Percentiles rank a stretch among this genome's conserved stretches.
These are phyloP conservation scores for Cyanidiococcus yangmingshanensis DNA, from an alignment of 23 red algal genomes.

Conservation along the genomic window DNA sequence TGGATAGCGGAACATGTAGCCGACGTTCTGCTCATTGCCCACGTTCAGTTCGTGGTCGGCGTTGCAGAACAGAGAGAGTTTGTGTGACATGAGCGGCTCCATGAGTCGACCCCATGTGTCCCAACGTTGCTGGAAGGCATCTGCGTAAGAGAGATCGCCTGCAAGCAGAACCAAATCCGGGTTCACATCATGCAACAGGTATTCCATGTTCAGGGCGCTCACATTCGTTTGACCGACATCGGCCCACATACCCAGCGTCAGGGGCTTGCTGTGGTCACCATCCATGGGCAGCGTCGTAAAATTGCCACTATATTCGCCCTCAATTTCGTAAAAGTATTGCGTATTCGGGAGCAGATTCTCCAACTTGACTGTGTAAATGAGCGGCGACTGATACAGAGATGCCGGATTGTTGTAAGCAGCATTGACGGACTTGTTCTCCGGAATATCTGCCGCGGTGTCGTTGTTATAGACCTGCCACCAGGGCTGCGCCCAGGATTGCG, in stretches of 20 bases:
- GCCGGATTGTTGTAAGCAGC: slow-evolving; percentile 15
- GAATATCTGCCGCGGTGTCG: slow-evolving; percentile 17
- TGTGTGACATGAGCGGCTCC: slow-evolving; percentile 12
- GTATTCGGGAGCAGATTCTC: slow-evolving; percentile 18
- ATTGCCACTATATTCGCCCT: not conserved
- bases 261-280: not conserved
- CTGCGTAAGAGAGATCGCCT: slow-evolving; percentile 1
- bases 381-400: slow-evolving; percentile 15
- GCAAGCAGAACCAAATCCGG: slow-evolving; percentile 10
- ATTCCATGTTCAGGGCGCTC: slow-evolving; percentile 20
- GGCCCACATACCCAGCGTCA: slow-evolving; percentile 17
- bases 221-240: slow-evolving; percentile 14
- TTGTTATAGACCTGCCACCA: slow-evolving; percentile 20
- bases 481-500: not conserved
- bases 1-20: slow-evolving; percentile 15
- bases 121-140: slow-evolving; percentile 2
- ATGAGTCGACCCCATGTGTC: slow-evolving; percentile 14
- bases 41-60: slow-evolving; percentile 20
- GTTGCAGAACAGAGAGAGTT: not conserved
- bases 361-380: not conserved
- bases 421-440: not conserved
- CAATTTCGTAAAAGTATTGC: slow-evolving; percentile 11
- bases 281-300: not conserved
- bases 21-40: slow-evolving; percentile 13
- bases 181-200: slow-evolving; percentile 5